Evolutionary conservation across 768 basidiomycete genomes (phyloP), one percentile per base, ranked within the genome.

Genomic region (Boletus insuetus): DNA sequence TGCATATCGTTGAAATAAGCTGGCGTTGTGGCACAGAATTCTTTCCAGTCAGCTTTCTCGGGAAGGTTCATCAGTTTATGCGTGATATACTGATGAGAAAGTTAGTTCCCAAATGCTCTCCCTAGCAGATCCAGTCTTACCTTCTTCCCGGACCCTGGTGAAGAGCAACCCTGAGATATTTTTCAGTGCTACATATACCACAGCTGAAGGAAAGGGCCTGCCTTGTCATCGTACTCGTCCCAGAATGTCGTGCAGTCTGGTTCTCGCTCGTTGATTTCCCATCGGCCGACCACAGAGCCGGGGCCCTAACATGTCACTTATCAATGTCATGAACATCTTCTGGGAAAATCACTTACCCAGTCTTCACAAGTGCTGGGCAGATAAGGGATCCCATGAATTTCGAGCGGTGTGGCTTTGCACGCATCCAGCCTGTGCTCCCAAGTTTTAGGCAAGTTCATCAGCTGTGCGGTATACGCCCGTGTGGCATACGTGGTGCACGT

Each of bases 21-120:
- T 2, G 73, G 73, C 0, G 73, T 74, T 2, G 73, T 71, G 2
- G 70, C 69, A 47, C 72, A 73, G 52, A 74, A 72, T 16, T 68
- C 63, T 14, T 45, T 55, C 72, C 71, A 74, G n/a, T 72, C 60
- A 19, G 58, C 52, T 7, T 60, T 54, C 9, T 46, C 7, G 0
- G 64, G 70, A 13, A 74, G 50, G 37, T 69, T 63, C 46, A 58
- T 55, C 6, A 74, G 49, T 20, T 61, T 63, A 7, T 69, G 63
- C 14, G 67, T 63, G 35, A 68, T 54, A 31, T 58, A 55, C 73
- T 74, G 35, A n/a, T 20, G 16, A 14, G 17, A 43, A 13, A 6
- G 41, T 66, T 32, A 56, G 51, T 32, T 2, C 26, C 6, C 12
- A 20, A 40, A 7, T 13, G 24, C 9, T 8, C 19, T 4, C 20